These are phyloP conservation scores for Phyllosticta paracitricarpa DNA, from an alignment of 2,329 filamentous ascomycete genomes.

Conservation along the genomic window DNA sequence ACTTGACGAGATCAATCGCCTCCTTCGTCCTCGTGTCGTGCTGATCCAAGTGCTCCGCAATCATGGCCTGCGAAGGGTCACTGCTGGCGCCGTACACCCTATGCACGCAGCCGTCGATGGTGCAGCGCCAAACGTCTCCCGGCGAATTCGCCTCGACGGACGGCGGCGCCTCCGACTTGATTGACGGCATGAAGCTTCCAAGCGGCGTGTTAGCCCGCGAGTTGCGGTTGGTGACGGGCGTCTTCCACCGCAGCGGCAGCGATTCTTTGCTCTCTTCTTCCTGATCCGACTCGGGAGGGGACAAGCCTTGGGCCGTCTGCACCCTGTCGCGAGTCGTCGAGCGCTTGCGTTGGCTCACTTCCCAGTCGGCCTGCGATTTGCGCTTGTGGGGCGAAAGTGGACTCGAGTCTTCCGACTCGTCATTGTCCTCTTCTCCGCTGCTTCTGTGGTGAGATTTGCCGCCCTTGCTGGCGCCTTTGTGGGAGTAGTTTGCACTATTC, in stretches of 20 bases:
- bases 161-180: constrained; percentile 11
- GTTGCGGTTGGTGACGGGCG: constrained; percentile 8
- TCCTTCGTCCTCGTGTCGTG: constrained; percentile 49
- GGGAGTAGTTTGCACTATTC: constrained; percentile 22
- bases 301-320: neutral
- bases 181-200: neutral
- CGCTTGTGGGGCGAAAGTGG: constrained; percentile 5
- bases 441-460: constrained; percentile 11
- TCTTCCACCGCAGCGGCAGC: constrained; percentile 20
- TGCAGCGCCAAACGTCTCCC: constrained; percentile 57
- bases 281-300: constrained; percentile 1
- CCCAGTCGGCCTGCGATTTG: constrained; percentile 8
- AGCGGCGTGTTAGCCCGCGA: neutral
- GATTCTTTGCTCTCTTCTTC: constrained; percentile 10
- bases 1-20: constrained; percentile 43
- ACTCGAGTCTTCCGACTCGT: constrained; percentile 8
- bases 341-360: neutral
- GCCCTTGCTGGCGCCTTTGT: constrained; percentile 18
- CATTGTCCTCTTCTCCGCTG: constrained; percentile 7
- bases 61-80: constrained; percentile 44
- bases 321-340: neutral
- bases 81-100: constrained; percentile 54
- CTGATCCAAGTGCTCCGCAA: constrained; percentile 50
- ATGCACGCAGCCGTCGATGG: constrained; percentile 53
- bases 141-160: constrained; percentile 38